Evolutionary conservation across 371 early-diverging fungal species (phyloP), one percentile per base, ranked within the genome.

Genomic region (Circinella minor): DNA sequence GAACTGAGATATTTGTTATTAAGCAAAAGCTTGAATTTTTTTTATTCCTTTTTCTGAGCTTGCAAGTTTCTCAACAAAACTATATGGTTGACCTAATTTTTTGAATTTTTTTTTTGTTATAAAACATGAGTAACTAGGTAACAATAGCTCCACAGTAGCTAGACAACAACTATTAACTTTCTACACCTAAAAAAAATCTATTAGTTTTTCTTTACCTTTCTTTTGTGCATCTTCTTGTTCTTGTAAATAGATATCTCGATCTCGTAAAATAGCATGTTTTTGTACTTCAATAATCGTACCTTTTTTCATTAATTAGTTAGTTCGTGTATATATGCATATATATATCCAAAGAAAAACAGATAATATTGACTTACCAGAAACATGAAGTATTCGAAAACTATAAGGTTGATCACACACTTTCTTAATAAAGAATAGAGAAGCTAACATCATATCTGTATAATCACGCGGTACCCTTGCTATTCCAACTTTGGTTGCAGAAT

Each of bases 381-480:
- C 77, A 54, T 76, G 77, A 27, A 80, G 67, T 14, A 74, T 71
- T 43, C 69, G 71, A 38, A 82, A 74, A 66, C 71, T 72, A 57
- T 79, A 80, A 13, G 79, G 71, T 57, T 73, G 59, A 4, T 71
- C 36, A 10, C 65, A 71, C 17, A 84, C 71, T 60, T 78, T 67
- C 36, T 80, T 80, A 27, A 84, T 74, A 49, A 76, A 84, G 43
- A 84, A 84, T 71, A 81, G 55, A 17, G 77, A 66, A 3, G 72
- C 72, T 14, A 81, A 55, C 48, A 76, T 66, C 72, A 84, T 74
- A 57, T 80, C 76, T 7, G 73, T 62, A 47, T 73, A 78, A 36
- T 84, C 84, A 61, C 84, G 61, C 11, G 77, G 76, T 11, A 76
- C 76, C 11, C 80, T 75, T 18, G 80, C 27, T 17, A 84, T 84